Base-by-base conservation (phyloP, 2,329 filamentous ascomycete species). In the Peltaster fructicola region DNA sequence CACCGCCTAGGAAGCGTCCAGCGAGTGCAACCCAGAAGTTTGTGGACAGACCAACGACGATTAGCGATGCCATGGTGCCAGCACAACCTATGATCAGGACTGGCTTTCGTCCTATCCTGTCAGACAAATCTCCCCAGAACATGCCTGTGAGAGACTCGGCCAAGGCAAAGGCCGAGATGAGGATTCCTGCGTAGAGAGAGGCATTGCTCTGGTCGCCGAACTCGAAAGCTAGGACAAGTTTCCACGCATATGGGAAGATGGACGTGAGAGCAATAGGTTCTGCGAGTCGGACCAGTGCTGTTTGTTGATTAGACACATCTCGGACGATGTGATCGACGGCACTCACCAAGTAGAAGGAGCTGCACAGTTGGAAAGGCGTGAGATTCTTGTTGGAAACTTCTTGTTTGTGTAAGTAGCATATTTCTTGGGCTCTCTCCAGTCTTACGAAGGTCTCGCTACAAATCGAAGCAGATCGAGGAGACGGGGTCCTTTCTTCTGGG, bases 211-310 rank as follows among this genome's bases (percentile, higher is more conserved):
- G 67, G 39, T 68, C 63, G 33, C 74, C 77, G 38, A 84, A 63
- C 19, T 78, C 45, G 51, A 81, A 81, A 39, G 70, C 63, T 51
- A 78, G 78, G 37, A 85, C 73, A 38, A 85, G 70, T 31, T 75
- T 66, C 76, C 77, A 90, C 31, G 79, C 79, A 51, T 92, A 93
- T 11, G 84, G 84, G 42, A 85, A 90, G 51, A 92, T 88, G 44
- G 79, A 88, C 2, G 82, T 92, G 35, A 93, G 66, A 24, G 84
- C 82, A 40, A 93, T 85, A 12, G 84, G 84, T 52, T 93, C 84
- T 26, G 82, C 79, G 38, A 93, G 69, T 34, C 84, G 80, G 46
- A 90, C 84, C 60, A 92, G 80, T 49, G 81, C 82, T 91, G 41
- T 14, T 12, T 7, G 28, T 7, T 27, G 23, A 11, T 23, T 12